Conservation (phyloP, 2,329 filamentous ascomycete genomes). For the Cytospora paraplurivora region DNA sequence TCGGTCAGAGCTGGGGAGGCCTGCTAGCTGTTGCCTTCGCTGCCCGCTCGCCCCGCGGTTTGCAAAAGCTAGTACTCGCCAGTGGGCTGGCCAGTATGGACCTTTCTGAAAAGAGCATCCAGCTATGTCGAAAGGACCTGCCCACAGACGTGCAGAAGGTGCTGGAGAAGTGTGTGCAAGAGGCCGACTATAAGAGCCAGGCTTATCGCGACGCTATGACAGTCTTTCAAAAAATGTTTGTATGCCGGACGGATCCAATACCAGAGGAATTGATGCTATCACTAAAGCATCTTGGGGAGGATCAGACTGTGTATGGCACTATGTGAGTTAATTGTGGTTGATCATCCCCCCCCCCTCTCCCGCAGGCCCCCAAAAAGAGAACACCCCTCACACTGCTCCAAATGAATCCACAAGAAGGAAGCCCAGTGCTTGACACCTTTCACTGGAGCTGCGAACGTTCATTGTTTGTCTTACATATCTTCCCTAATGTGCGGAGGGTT, state of each 20-base stretch:
- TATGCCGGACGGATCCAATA: constrained; percentile 18
- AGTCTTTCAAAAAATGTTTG: constrained; percentile 18
- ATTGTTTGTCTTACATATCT: constrained; percentile 6
- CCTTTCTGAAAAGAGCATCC: constrained; percentile 11
- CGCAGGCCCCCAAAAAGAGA: neutral
- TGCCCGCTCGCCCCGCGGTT: constrained; percentile 23
- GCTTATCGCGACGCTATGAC: constrained; percentile 18
- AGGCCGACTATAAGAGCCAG: constrained; percentile 12
- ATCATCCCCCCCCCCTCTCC: neutral
- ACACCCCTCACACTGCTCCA: constrained; percentile 1
- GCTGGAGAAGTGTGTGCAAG: constrained; percentile 15
- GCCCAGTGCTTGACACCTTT: constrained; percentile 7
- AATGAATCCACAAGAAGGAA: neutral
- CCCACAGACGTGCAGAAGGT: constrained; percentile 12
- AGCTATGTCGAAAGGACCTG: constrained; percentile 15
- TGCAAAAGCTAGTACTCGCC: constrained; percentile 35
- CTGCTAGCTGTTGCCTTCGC: constrained; percentile 17
- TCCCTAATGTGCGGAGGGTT: constrained; percentile 6
- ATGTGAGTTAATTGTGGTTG: constrained; percentile 20
- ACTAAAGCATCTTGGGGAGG: constrained; percentile 16
- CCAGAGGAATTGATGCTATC: constrained; percentile 20
- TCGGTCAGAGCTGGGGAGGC: constrained; percentile 20
- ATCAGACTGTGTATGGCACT: constrained; percentile 21
- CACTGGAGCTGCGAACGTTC: constrained; percentile 8
- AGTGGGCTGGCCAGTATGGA: constrained; percentile 38